phyloP scores from a whole-genome alignment of 768 basidiomycete species.

The Suillus variegatus region DNA sequence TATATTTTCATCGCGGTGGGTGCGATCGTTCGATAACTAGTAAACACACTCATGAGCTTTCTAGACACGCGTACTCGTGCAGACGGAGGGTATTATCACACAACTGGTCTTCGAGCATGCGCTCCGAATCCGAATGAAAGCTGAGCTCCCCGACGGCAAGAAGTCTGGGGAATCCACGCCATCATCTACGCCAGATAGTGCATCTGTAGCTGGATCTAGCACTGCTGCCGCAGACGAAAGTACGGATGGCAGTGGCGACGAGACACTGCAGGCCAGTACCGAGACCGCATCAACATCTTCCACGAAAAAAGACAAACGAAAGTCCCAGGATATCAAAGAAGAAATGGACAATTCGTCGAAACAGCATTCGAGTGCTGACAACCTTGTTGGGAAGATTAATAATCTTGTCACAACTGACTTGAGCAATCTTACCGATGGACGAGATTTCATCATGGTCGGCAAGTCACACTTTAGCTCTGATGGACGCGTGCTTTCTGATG shows the following conservation, averaged over 20 bases:
- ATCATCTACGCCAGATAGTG: constrained; percentile 12
- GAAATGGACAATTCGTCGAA: neutral
- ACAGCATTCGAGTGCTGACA: constrained; percentile 32
- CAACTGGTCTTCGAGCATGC: constrained; percentile 57
- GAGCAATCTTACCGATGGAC: constrained; percentile 18
- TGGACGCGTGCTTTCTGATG: neutral
- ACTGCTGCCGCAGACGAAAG: constrained; percentile 13
- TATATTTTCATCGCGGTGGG: constrained; percentile 45
- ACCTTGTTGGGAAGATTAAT: constrained; percentile 74
- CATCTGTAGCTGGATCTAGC: constrained; percentile 14
- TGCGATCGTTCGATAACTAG: constrained; percentile 10
- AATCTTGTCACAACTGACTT: constrained; percentile 62
- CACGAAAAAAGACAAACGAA: constrained; percentile 7
- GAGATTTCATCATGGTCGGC: constrained; percentile 19
- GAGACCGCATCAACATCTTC: constrained; percentile 1
- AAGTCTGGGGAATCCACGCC: constrained; percentile 1
- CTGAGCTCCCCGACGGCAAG: constrained; percentile 18
- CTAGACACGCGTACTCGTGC: constrained; percentile 46
- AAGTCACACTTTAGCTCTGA: neutral
- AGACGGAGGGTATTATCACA: constrained; percentile 51
- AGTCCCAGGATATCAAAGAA: constrained; percentile 3
- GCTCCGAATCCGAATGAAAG: constrained; percentile 52
- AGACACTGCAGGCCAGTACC: neutral
- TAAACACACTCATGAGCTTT: neutral
- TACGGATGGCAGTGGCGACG: constrained; percentile 10